A percentile compares a stretch with the other conserved stretches of the same genome.
Conservation (phyloP, 164 flowering plant species). For the Amborella trichopoda region DNA sequence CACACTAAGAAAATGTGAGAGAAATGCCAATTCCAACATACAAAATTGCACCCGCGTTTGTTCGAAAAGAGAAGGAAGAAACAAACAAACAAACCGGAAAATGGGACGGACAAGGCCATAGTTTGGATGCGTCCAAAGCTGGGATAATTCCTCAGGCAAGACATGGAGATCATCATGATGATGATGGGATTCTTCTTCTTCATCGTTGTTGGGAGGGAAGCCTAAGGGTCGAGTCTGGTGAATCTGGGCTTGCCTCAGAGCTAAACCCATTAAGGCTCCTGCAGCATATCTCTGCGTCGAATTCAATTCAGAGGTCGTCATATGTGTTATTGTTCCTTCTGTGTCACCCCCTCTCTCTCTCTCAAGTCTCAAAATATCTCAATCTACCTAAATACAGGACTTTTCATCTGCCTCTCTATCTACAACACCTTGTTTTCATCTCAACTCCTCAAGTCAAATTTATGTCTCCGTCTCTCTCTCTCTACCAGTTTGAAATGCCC, state of each 20-base stretch:
- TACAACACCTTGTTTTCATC: no score
- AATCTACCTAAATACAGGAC: no score
- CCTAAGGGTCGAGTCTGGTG: constrained; percentile 69
- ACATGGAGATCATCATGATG: no score
- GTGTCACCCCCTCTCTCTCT: constrained; percentile 2
- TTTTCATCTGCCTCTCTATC: no score
- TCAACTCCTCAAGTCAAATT: no score
- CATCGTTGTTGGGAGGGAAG: neutral
- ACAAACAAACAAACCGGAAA: constrained; percentile 30
- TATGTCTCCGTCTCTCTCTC: no score
- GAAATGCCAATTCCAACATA: no score
- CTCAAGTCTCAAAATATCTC: no score
- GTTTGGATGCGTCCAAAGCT: constrained; percentile 61
- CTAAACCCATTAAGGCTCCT: constrained; percentile 56
- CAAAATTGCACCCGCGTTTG: no score
- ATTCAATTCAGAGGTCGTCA: constrained; percentile 32
- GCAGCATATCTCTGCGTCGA: constrained; percentile 81
- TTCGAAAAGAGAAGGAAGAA: neutral
- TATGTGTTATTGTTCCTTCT: no score
- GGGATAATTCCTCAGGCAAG: constrained; percentile 32
- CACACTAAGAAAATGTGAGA: neutral
- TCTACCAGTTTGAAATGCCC: no score
- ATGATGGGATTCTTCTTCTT: constrained; percentile 24
- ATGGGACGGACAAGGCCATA: constrained; percentile 79
- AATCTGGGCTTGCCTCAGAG: constrained; percentile 79